Base-by-base conservation (phyloP, 1,284 basidiomycete genomes). In the Fomitopsis betulina region DNA sequence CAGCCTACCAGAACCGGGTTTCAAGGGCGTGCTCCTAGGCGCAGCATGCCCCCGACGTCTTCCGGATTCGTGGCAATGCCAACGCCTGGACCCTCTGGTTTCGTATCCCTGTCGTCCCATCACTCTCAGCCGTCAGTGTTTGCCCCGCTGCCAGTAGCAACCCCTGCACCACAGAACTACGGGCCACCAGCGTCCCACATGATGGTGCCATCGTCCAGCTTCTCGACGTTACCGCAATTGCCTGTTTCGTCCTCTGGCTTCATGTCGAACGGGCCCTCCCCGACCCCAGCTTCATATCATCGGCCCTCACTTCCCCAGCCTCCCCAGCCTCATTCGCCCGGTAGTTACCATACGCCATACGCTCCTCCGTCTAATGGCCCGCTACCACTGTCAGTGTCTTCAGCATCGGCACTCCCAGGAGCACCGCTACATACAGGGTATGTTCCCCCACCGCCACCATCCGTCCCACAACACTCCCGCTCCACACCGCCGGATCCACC, bases 21-120 rank as follows among this genome's bases (percentile, higher is more conserved):
- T 57, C 70, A 65, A 10, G 45, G 79, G 57, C 66, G 64, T 13
- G 81, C 80, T 42, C 81, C 85, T n/a, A 76, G 88, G 56, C 83
- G 86, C 62, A 89, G 85, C 63, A 72, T 89, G 60, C 86, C 88
- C 19, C 67, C 81, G 0, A 73, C 83, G 17, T 83, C 86, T 0
- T 87, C 89, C 17, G 88, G 88, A n/a, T 91, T 89, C 64, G 72
- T 82, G 59, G 71, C 72, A 15, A 63, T 75, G 27, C 64, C 68
- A 15, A 65, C 67, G 17, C 67, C 71, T 7, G 66, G 67, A 23
- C 65, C 73, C 10, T 72, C 73, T 15, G 66, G 71, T 12, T 72
- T 73, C 53, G 58, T 68, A 5, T 63, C 70, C 8, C 50, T 71
- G 15, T 60, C 65, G 47, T 63, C 70, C 21, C 77, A 78, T 64